These are phyloP conservation scores for Nitzschia sp. DNA, from an alignment of 108 stramenopile genomes.

Conservation along the genomic window DNA sequence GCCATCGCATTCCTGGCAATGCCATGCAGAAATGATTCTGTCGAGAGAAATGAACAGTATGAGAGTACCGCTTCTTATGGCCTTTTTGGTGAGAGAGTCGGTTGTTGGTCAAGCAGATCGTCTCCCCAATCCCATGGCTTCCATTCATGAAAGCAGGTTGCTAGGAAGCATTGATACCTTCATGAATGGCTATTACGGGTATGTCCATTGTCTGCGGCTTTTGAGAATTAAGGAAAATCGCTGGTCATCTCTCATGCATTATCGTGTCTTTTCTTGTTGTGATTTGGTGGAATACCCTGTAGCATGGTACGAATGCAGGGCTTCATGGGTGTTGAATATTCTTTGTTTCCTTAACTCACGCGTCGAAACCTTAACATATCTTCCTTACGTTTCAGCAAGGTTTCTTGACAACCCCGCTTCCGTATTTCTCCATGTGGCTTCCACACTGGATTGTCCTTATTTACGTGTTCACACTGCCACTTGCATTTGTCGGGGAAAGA, in stretches of 20 bases:
- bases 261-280: no score
- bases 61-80: conserved; percentile 24
- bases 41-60: conserved; percentile 7
- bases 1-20: not conserved
- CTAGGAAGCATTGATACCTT: conserved; percentile 25
- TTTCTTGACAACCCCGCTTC: conserved; percentile 45
- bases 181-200: conserved; percentile 10
- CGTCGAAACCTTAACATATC: no score
- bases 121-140: conserved; percentile 20
- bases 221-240: no score
- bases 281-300: no score
- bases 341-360: no score
- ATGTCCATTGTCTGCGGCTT: not conserved
- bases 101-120: conserved; percentile 23
- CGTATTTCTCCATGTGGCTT: conserved; percentile 47
- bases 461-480: conserved; percentile 43
- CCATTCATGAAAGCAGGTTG: conserved; percentile 26
- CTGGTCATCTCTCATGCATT: no score
- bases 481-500: conserved; percentile 29
- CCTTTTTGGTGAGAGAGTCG: conserved; percentile 32
- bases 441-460: conserved; percentile 36
- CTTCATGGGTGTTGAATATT: no score
- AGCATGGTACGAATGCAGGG: no score
- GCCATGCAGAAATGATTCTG: conserved; percentile 5
- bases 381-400: not conserved